Conservation (phyloP, 768 basidiomycete genomes). For the Russula sp. region DNA sequence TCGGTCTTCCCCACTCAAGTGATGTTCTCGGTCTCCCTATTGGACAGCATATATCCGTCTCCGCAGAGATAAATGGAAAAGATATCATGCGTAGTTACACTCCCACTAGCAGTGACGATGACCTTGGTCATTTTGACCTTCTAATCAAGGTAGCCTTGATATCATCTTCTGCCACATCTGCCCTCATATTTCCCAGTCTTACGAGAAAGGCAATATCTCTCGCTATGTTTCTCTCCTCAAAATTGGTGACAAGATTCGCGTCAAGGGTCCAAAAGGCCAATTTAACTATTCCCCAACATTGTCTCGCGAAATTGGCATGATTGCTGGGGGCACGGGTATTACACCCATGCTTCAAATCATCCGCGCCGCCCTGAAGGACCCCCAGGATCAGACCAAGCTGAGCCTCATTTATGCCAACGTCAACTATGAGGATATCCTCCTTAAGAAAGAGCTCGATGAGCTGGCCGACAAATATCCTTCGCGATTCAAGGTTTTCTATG, state of each 20-base stretch:
- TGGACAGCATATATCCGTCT: conserved; percentile 92
- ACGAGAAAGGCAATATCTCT: conserved; percentile 97
- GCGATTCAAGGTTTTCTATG: conserved; percentile 78
- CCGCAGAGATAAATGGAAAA: conserved; percentile 89
- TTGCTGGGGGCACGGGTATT: conserved; percentile 97
- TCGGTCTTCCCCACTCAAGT: conserved; percentile 64
- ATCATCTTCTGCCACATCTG: not conserved
- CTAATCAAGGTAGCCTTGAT: conserved; percentile 73
- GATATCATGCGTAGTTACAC: conserved; percentile 89
- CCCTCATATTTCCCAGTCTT: conserved; percentile 47
- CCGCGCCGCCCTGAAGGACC: conserved; percentile 85
- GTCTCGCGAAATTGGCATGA: conserved; percentile 85
- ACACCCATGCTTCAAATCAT: conserved; percentile 99
- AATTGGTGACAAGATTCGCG: conserved; percentile 77
- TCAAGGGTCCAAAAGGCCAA: conserved; percentile 96
- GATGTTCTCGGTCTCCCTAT: conserved; percentile 89
- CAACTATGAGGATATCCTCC: conserved; percentile 83
- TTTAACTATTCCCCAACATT: conserved; percentile 77
- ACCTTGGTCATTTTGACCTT: conserved; percentile 90
- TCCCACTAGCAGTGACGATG: conserved; percentile 88
- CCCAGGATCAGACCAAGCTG: conserved; percentile 75
- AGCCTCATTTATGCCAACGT: conserved; percentile 97
- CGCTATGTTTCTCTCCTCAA: conserved; percentile 74
- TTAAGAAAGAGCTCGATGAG: conserved; percentile 80
- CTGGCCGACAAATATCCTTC: conserved; percentile 54